phyloP scores from a whole-genome alignment of 192 early-diverging fungal genomes.

The Chytriomyces confervae region DNA sequence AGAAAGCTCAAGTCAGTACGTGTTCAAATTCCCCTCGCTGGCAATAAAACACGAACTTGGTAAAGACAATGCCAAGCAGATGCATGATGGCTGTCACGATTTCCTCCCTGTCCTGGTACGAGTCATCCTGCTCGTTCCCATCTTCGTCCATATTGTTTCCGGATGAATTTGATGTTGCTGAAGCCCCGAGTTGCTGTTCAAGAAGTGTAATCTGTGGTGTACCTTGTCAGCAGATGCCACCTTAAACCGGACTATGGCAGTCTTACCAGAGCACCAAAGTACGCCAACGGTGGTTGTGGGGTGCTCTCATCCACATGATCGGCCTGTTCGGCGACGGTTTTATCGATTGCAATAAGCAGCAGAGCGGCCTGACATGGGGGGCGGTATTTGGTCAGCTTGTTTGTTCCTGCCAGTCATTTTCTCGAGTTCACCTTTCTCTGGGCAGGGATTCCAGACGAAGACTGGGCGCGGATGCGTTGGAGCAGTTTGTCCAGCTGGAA shows the following conservation, averaged over 20 bases:
- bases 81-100: conserved; percentile 72
- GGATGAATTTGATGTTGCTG: conserved; percentile 35
- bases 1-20: neutral
- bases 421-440: conserved; percentile 73
- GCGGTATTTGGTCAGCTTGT: neutral
- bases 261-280: conserved; percentile 85
- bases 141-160: conserved; percentile 8
- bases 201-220: conserved; percentile 63
- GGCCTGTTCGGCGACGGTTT: conserved; percentile 80
- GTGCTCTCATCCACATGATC: conserved; percentile 26
- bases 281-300: conserved; percentile 75
- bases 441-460: conserved; percentile 78
- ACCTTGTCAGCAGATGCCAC: neutral
- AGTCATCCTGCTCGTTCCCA: conserved; percentile 43
- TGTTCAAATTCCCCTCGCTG: neutral
- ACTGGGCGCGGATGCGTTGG: conserved; percentile 70
- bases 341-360: conserved; percentile 54
- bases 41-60: conserved; percentile 52
- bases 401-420: neutral
- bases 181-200: conserved; percentile 60
- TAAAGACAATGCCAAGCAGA: conserved; percentile 79
- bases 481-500: conserved; percentile 62
- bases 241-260: neutral
- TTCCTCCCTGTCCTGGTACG: conserved; percentile 51
- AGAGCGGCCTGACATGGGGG: conserved; percentile 43